Evolutionary conservation across 73 alveolate species (phyloP).

Genomic region (Paraurostyla sp.): DNA sequence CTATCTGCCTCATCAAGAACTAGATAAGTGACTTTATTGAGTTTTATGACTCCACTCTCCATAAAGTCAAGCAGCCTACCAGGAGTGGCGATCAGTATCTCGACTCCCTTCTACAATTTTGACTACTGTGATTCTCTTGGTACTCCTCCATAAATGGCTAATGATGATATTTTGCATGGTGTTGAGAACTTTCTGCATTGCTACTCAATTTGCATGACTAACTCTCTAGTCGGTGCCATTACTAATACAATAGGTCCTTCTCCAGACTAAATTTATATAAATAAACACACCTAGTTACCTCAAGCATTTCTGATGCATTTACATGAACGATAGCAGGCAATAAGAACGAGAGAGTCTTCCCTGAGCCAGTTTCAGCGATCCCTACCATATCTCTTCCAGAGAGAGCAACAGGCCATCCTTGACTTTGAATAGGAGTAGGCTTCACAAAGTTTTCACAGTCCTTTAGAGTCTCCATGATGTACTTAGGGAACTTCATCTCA

Average conservation of each 20-base stretch:
- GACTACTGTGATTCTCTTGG: constrained; percentile 79
- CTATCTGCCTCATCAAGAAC: constrained; percentile 98
- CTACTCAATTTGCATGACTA: constrained; percentile 89
- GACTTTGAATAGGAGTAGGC: constrained; percentile 83
- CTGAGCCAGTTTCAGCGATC: constrained; percentile 93
- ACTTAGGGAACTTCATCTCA: constrained; percentile 79
- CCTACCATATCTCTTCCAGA: constrained; percentile 90
- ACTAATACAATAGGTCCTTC: constrained; percentile 97
- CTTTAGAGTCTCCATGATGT: constrained; percentile 74
- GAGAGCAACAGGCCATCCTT: constrained; percentile 87
- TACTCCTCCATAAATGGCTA: constrained; percentile 97
- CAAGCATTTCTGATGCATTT: constrained; percentile 65
- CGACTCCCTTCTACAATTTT: constrained; percentile 89
- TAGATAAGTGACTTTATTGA: constrained; percentile 92
- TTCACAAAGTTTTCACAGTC: constrained; percentile 59
- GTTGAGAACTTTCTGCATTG: constrained; percentile 78
- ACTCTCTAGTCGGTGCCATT: constrained; percentile 98
- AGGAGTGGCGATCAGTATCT: constrained; percentile 95
- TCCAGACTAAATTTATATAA: constrained; percentile 70
- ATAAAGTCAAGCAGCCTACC: constrained; percentile 95
- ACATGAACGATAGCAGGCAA: constrained; percentile 90
- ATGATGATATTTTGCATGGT: constrained; percentile 75
- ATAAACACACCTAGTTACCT: constrained; percentile 57
- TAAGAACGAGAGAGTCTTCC: constrained; percentile 88
- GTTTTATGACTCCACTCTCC: constrained; percentile 71